A percentile compares a stretch with the other conserved stretches of the same genome.
These are phyloP conservation scores for Arctium minus DNA, from an alignment of 129 eudicot species.

Conservation along the genomic window DNA sequence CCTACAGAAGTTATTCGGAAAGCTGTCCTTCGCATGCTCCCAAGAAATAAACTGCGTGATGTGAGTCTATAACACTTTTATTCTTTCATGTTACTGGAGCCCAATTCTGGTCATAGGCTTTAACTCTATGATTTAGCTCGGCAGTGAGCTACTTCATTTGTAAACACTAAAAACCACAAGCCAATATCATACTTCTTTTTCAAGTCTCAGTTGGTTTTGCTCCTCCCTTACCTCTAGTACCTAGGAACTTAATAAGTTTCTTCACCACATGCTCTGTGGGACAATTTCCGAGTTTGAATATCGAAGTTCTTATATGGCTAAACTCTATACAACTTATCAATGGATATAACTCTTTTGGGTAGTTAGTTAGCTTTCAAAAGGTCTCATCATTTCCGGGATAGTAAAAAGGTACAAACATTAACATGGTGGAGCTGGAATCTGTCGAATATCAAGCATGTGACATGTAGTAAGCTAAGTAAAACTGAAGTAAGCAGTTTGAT, in stretches of 20 bases:
- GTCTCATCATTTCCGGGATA: neutral
- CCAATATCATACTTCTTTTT: neutral
- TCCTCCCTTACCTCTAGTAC: neutral
- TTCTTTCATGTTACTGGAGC: neutral
- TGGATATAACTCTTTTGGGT: neutral
- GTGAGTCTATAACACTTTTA: constrained; percentile 39
- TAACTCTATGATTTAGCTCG: neutral
- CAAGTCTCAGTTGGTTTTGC: neutral
- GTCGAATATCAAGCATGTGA: neutral
- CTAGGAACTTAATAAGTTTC: neutral
- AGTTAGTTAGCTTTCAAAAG: neutral
- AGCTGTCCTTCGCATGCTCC: constrained; percentile 96
- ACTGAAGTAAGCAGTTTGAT: neutral
- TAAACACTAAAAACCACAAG: neutral
- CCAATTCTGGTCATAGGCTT: neutral
- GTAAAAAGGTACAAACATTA: neutral
- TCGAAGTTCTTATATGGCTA: neutral
- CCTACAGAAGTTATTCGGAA: constrained; percentile 98
- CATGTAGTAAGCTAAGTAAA: neutral
- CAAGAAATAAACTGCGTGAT: constrained; percentile 90
- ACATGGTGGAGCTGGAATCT: neutral
- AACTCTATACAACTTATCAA: neutral
- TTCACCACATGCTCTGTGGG: neutral
- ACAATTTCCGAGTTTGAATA: neutral
- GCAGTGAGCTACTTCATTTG: neutral